Evolutionary conservation across 345 rosid species (phyloP), one percentile per base, ranked within the genome.

Genomic region (Linum usitatissimum): DNA sequence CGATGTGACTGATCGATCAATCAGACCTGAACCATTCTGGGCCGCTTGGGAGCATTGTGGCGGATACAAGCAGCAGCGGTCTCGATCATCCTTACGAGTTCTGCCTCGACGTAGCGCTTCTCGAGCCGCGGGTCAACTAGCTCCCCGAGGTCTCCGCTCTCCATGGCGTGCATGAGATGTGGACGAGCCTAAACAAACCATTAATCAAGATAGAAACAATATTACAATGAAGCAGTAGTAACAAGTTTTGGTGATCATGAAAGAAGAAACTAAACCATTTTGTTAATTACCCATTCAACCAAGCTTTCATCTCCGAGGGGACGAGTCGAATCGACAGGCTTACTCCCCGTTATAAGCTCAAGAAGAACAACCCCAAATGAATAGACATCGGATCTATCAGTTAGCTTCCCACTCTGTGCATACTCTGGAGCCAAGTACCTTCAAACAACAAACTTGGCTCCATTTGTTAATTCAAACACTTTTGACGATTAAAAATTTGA

Each of bases 371-470:
- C 99, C 53, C 95, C 99, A 63, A 90, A 94, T 18, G 99, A 94
- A 80, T 68, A 90, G 19, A 90, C 99, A 65, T 94, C 99, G 55
- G 97, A 94, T 75, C 91, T 82, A 71, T 90, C 97, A 1, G 96
- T 90, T 71, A 94, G 68, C 67, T 94, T 94, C 62, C 99, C 99
- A 53, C 97, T 94, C 18, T 87, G 80, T 61, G 99, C 99, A 74
- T 94, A 90, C 74, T 90, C 99, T 28, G 99, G 97, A 65, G 99
- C 99, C 57, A 93, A n/a, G 69, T 93, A 93, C 80, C 99, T 94
- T 78, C 66, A 73, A 75, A 36, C 39, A 70, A 64, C 60, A 0
- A 19, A 12, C 18, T 53, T 18, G 57, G 38, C 38, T 34, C 38
- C 4, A 34, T 34, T 53, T 53, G 8, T 17, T 21, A 55, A 13